Conservation (phyloP, 352 stramenopile genomes). For the Globisporangium paddicum region DNA sequence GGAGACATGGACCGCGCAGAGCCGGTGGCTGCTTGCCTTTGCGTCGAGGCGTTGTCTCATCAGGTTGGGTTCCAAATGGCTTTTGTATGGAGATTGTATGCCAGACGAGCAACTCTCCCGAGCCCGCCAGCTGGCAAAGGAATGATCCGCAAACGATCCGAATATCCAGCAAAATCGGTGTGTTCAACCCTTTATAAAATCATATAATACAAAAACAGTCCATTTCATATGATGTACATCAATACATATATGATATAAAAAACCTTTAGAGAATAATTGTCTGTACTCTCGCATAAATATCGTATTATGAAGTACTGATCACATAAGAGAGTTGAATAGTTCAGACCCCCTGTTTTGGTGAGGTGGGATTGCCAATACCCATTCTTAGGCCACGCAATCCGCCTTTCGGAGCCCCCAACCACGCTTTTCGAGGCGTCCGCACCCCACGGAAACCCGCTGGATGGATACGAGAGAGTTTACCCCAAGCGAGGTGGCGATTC, state of each 20-base stretch:
- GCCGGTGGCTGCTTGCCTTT: background rate
- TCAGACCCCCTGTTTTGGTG: background rate
- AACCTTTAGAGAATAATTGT: background rate
- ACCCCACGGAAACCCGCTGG: background rate
- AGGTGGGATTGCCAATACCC: background rate
- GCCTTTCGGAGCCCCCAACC: background rate
- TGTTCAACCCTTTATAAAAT: background rate
- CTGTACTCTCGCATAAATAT: background rate
- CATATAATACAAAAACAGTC: too few species aligned
- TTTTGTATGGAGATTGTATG: constrained; percentile 7
- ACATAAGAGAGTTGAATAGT: background rate
- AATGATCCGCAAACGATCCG: background rate
- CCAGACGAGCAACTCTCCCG: background rate
- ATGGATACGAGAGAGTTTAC: background rate
- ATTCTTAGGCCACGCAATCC: background rate
- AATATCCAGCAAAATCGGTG: background rate
- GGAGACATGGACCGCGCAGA: background rate
- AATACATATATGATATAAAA: too few species aligned
- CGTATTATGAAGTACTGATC: background rate
- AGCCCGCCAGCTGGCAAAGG: background rate
- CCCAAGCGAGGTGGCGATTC: background rate
- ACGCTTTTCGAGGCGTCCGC: background rate
- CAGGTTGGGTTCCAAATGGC: background rate
- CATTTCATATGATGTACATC: too few species aligned
- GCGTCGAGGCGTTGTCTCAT: background rate